Percentiles rank a stretch among this genome's conserved stretches.
Evolutionary conservation across 768 basidiomycete species (phyloP).

Genomic region (Psilocybe sp.): DNA sequence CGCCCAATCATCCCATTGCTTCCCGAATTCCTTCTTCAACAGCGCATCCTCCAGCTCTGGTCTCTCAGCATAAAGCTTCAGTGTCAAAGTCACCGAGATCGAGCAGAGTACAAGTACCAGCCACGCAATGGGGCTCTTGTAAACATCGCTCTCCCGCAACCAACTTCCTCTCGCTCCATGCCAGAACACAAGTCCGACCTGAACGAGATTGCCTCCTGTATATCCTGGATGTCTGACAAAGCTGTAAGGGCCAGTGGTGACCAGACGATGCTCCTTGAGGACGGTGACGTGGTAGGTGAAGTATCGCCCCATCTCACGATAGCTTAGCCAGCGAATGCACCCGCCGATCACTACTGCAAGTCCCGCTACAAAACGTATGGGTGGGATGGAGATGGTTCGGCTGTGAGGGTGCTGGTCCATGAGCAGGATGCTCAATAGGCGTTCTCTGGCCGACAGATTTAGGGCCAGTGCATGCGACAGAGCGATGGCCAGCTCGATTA

Average conservation of each 20-base stretch:
- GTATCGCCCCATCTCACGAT: slow-evolving; percentile 1
- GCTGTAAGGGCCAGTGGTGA: background rate
- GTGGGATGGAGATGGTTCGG: too few species aligned
- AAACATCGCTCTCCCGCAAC: slow-evolving; percentile 2
- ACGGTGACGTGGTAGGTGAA: slow-evolving; percentile 3
- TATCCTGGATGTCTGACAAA: slow-evolving; percentile 3
- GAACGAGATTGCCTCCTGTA: background rate
- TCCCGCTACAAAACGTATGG: too few species aligned
- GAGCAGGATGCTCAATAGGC: too few species aligned
- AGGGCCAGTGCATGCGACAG: too few species aligned
- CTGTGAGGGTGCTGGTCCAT: too few species aligned
- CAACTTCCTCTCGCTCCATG: background rate
- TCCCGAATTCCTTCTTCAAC: slow-evolving; percentile 3
- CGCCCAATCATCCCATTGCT: slow-evolving; percentile 6
- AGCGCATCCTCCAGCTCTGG: slow-evolving; percentile 1
- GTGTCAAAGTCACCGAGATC: background rate
- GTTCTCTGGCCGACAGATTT: too few species aligned
- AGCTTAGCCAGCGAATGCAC: slow-evolving; percentile 1
- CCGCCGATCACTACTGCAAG: background rate
- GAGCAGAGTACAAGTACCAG: background rate
- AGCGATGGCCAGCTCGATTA: too few species aligned
- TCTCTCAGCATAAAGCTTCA: background rate
- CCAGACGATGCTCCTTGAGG: background rate
- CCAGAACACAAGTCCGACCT: background rate
- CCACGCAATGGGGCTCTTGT: background rate